Evolutionary conservation across 768 basidiomycete genomes (phyloP), one percentile per base, ranked within the genome.

Genomic region (Hortiboletus campestris): DNA sequence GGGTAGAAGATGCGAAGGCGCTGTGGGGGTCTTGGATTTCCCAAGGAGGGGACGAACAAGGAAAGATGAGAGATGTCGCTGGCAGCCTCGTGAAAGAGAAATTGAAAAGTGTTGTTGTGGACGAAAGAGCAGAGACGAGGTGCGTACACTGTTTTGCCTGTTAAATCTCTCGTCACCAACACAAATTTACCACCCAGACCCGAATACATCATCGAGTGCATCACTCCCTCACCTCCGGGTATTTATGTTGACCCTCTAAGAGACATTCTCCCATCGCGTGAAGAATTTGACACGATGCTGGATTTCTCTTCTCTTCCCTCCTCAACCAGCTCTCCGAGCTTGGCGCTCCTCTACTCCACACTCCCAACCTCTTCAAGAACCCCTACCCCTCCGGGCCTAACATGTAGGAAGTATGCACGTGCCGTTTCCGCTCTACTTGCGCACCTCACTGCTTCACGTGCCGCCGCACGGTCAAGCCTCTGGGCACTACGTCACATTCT

Each of bases 401-500:
- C 36, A 29, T 56, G 31, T 46, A 64, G 63, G 63, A 19, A 76
- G 3, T 92, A 93, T 65, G 83, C 85, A 2, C 83, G 94, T 17
- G 73, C 78, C 6, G 77, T 84, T 13, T 68, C 71, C 35, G 84
- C 84, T 0, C 69, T 91, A 6, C 68, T 91, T 3, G 73, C 79
- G 1, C 67, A 83, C 28, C 74, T 91, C 53, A 61, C 74, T 6
- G 74, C 80, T 7, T 83, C 91, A 60, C 83, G 91, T 36, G 74
- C 80, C n/a, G 58, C 80, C 2, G 84, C 86, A 4, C 81, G 76
- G 47, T 72, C 74, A 16, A 80, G 88, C 49, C 61, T 83, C 0
- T 89, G 88, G 86, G 78, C 82, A 0, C 67, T 98, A 6, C 80
- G 82, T 10, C 89, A 93, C 65, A 74, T 93, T 51, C 70, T 90